phyloP scores from a whole-genome alignment of 2,329 filamentous ascomycete species.

The Leptographium galeiforme region DNA sequence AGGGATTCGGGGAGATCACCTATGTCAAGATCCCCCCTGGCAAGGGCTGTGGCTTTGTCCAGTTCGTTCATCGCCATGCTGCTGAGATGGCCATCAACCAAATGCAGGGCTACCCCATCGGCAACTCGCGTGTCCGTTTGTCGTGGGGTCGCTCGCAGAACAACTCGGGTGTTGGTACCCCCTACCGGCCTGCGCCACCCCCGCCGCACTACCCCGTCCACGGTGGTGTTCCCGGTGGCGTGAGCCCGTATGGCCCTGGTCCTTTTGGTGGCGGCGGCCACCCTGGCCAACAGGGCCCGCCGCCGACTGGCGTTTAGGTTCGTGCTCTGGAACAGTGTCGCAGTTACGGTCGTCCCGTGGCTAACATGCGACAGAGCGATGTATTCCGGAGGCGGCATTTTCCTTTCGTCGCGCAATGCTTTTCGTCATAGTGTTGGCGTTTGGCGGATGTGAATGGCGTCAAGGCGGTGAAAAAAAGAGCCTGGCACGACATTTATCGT shows the following conservation, averaged over 20 bases:
- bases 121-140: conserved; percentile 92
- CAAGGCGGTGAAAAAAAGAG: conserved; percentile 9
- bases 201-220: conserved; percentile 37
- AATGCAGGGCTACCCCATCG: conserved; percentile 99
- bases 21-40: conserved; percentile 99
- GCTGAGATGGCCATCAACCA: conserved; percentile 99
- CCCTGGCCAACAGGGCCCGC: conserved; percentile 23
- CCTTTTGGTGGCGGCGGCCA: conserved; percentile 33
- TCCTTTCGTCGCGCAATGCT: conserved; percentile 14
- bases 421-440: conserved; percentile 14
- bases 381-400: conserved; percentile 2
- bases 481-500: conserved; percentile 7
- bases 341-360: neutral
- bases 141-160: conserved; percentile 98
- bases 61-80: conserved; percentile 96
- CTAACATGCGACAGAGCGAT: conserved; percentile 1
- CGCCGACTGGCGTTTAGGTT: conserved; percentile 12
- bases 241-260: conserved; percentile 30
- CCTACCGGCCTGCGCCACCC: conserved; percentile 81
- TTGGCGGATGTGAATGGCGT: conserved; percentile 12
- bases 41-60: conserved; percentile 97
- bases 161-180: conserved; percentile 96
- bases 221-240: conserved; percentile 17
- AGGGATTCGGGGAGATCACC: conserved; percentile 97
- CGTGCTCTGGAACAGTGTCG: neutral